phyloP scores from a whole-genome alignment of 164 flowering plant species.

The Magnolia kwangsiensis region DNA sequence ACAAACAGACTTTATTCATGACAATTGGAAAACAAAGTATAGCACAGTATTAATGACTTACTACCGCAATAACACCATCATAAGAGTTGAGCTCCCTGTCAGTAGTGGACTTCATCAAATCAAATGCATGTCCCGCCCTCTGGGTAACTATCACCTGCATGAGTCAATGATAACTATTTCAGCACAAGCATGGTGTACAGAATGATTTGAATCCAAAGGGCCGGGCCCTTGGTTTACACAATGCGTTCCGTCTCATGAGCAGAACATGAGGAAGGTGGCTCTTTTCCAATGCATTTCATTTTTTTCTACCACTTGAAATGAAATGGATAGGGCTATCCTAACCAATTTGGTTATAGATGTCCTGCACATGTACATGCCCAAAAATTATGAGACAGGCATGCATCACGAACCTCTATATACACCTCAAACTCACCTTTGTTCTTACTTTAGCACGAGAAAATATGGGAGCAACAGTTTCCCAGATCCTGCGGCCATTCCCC shows the following conservation, averaged over 20 bases:
- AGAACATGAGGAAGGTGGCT: too few species aligned
- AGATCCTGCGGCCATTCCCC: slow-evolving; percentile 62
- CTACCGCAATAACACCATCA: slow-evolving; percentile 87
- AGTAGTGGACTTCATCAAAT: slow-evolving; percentile 58
- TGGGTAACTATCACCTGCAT: slow-evolving; percentile 74
- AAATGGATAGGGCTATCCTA: background rate
- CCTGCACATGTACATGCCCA: background rate
- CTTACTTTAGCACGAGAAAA: slow-evolving; percentile 72
- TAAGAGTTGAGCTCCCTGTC: slow-evolving; percentile 58
- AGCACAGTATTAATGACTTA: slow-evolving; percentile 35
- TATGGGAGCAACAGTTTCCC: slow-evolving; percentile 79
- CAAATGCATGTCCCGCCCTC: slow-evolving; percentile 88
- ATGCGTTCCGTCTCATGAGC: background rate
- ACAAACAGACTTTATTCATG: background rate
- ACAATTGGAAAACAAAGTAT: background rate
- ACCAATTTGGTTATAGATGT: background rate
- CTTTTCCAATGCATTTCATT: too few species aligned
- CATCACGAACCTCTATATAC: background rate
- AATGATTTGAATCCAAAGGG: background rate
- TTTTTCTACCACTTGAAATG: too few species aligned
- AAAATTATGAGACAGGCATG: background rate
- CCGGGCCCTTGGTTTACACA: background rate
- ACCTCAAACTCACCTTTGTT: slow-evolving; percentile 55
- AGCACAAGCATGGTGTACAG: background rate
- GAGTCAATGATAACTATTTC: slow-evolving; percentile 1